Base-by-base conservation (phyloP, 495 filamentous ascomycete species). In the Annulohypoxylon nitens region DNA sequence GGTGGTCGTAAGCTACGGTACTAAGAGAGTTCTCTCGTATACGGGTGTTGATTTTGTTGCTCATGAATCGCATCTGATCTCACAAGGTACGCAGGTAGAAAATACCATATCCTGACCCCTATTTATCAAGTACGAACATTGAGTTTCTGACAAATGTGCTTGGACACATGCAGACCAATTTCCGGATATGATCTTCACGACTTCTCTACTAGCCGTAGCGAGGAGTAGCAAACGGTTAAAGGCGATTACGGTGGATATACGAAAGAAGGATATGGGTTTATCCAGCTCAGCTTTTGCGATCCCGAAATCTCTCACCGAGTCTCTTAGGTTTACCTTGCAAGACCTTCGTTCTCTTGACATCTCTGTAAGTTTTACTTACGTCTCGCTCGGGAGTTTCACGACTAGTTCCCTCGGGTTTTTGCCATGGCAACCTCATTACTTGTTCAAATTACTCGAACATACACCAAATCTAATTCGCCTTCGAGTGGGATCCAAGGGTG, bases 281-380 rank as follows among this genome's bases (percentile, higher is more conserved):
- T 77, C 75, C 5, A 77, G 75, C 30, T 72, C 71, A 1, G 75
- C 75, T 8, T 77, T 77, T 43, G 34, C 50, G 11, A 51, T 75
- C 11, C 75, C 75, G 1, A 48, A 50, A 23, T 67, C 58, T n/a
- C 64, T 73, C 16, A 20, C 61, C 14, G 51, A 64, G 8, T 16
- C 69, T 10, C 57, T 75, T 12, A 60, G 51, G 14, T 60, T 45
- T 8, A 34, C 50, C 7, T 33, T 77, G 14, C 55, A 64, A 23
- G 41, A 54, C 25, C 23, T 77, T 2, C 30, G 30, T 8, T 70
- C 72, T 30, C 68, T 77, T 34, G 66, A 77, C 20, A 65, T 77
- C 12, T 64, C 72, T 2, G 69, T 77, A 9, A 70, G 68, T 16
- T 77, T 77, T 30, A 70, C 64, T 5, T 70, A 75, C 25, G 61